These are phyloP conservation scores for Colletotrichum musicola DNA, from an alignment of 2,329 filamentous ascomycete species.

Conservation along the genomic window DNA sequence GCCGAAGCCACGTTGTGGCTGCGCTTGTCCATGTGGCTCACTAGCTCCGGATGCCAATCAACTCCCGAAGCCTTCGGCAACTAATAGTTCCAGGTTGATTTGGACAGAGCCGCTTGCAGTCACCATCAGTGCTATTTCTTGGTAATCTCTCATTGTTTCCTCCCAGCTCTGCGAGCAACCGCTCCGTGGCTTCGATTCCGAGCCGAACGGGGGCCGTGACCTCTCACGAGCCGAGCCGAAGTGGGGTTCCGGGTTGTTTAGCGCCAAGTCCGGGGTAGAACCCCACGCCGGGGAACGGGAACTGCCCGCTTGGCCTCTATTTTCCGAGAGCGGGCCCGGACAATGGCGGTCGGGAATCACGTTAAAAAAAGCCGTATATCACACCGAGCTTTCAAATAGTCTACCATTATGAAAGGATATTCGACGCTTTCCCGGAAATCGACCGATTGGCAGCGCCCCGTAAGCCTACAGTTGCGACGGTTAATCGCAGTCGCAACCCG, in stretches of 20 bases:
- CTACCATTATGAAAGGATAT: not conserved
- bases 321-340: not conserved
- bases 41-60: too few species aligned
- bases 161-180: not conserved
- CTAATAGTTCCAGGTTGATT: too few species aligned
- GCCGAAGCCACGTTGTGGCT: too few species aligned
- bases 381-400: too few species aligned
- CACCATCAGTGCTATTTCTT: not conserved
- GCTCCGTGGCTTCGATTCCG: not conserved
- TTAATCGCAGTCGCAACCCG: slow-evolving; percentile 31
- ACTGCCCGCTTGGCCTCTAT: not conserved
- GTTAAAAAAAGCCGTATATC: not conserved
- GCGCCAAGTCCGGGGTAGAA: slow-evolving; percentile 13
- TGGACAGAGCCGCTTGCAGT: too few species aligned
- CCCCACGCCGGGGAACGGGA: slow-evolving; percentile 26
- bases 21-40: too few species aligned
- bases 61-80: too few species aligned
- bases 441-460: not conserved
- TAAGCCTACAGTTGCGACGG: slow-evolving; percentile 24
- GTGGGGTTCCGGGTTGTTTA: not conserved
- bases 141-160: not conserved
- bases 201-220: not conserved
- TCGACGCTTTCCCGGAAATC: not conserved
- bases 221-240: slow-evolving; percentile 21
- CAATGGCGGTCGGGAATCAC: not conserved